A percentile compares a stretch with the other conserved stretches of the same genome.
Evolutionary conservation across 257 asterid species (phyloP).

Genomic region (Rauvolfia tetraphylla): DNA sequence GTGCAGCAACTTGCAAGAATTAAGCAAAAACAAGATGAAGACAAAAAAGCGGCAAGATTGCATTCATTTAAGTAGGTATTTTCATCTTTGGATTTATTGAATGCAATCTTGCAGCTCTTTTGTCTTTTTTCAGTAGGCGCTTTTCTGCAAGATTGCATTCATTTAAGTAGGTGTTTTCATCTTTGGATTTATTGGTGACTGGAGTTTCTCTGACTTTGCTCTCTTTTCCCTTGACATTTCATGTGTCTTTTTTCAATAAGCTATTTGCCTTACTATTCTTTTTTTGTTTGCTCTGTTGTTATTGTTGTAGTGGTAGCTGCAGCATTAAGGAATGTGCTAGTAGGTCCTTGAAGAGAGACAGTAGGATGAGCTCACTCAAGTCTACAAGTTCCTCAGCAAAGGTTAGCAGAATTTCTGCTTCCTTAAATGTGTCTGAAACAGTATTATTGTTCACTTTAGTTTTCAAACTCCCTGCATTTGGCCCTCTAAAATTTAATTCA

Average conservation of each 20-base stretch:
- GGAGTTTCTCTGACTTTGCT: not conserved
- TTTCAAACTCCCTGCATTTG: not conserved
- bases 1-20: constrained; percentile 80
- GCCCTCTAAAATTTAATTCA: not conserved
- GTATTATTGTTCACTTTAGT: not conserved
- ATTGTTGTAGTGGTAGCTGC: constrained; percentile 52
- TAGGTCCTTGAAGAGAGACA: constrained; percentile 31
- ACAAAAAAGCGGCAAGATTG: constrained; percentile 59
- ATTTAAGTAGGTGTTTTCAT: constrained; percentile 52
- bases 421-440: not conserved
- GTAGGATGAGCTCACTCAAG: constrained; percentile 49
- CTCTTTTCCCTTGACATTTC: not conserved
- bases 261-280: not conserved
- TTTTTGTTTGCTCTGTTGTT: constrained; percentile 5
- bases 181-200: constrained; percentile 12
- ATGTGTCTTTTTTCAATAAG: not conserved
- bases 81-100: constrained; percentile 7
- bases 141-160: constrained; percentile 83
- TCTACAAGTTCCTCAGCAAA: constrained; percentile 53
- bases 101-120: too few relatives aligned
- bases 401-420: constrained; percentile 35
- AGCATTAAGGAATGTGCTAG: constrained; percentile 30
- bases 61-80: constrained; percentile 76
- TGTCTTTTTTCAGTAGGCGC: too few relatives aligned
- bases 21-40: constrained; percentile 75